A percentile compares a stretch with the other conserved stretches of the same genome.
These are phyloP conservation scores for Bromus sterilis DNA, from an alignment of 176 grass and related monocot genomes.

Conservation along the genomic window DNA sequence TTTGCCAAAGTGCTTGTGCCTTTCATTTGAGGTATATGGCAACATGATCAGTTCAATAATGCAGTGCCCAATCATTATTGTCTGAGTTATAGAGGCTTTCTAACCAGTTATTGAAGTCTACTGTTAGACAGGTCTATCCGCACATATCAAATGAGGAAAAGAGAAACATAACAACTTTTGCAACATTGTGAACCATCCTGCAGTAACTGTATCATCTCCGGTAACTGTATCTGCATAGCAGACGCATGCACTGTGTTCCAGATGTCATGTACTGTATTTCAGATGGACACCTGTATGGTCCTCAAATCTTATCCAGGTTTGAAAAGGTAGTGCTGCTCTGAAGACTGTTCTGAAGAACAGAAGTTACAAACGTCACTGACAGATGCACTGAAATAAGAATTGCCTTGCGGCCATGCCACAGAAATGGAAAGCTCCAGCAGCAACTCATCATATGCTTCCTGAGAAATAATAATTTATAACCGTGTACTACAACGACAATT, in stretches of 20 bases:
- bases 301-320: not conserved
- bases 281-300: constrained; percentile 9
- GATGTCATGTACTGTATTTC: not conserved
- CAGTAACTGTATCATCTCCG: not conserved
- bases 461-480: not conserved
- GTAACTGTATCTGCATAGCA: not conserved
- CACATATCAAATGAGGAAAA: constrained; percentile 20
- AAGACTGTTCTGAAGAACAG: not conserved
- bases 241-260: not conserved
- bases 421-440: not conserved
- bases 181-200: not conserved
- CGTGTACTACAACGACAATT: not conserved
- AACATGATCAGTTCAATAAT: constrained; percentile 34
- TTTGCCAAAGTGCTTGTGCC: not conserved
- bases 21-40: constrained; percentile 13
- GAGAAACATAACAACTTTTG: not conserved
- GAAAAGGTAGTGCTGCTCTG: not conserved
- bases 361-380: not conserved
- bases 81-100: not conserved
- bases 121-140: constrained; percentile 1
- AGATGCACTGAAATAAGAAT: not conserved
- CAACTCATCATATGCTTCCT: constrained; percentile 14
- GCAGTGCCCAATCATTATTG: constrained; percentile 18
- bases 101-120: not conserved
- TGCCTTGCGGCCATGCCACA: not conserved